Conservation (phyloP, 305 asterid genomes). For the Fraxinus floribunda region DNA sequence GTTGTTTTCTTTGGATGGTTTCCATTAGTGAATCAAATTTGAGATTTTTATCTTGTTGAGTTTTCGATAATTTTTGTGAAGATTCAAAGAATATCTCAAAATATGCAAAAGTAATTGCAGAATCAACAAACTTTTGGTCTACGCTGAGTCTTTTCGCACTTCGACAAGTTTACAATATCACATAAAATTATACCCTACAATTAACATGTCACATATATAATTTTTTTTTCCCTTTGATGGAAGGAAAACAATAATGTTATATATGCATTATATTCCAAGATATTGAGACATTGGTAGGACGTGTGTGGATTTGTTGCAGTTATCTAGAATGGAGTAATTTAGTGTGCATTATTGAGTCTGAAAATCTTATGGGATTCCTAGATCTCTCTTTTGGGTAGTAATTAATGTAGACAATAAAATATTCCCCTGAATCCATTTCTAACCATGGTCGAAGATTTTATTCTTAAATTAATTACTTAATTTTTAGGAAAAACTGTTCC, state of each 20-base stretch:
- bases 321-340: not conserved
- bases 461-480: not conserved
- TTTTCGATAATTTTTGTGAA: too few relatives aligned
- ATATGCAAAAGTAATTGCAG: too few relatives aligned
- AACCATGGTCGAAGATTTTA: not conserved
- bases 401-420: not conserved
- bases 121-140: not conserved
- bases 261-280: not conserved
- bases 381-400: not conserved
- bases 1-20: too few relatives aligned
- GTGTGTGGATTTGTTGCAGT: not conserved
- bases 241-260: not conserved
- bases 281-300: not conserved
- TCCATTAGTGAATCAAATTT: too few relatives aligned
- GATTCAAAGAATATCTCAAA: too few relatives aligned
- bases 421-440: not conserved
- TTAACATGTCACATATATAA: too few relatives aligned
- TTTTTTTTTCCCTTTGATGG: too few relatives aligned
- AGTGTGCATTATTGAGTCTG: not conserved
- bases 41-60: too few relatives aligned
- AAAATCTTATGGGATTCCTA: conserved; percentile 1
- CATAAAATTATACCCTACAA: too few relatives aligned
- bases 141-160: not conserved
- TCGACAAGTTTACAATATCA: not conserved
- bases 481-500: not conserved